A percentile compares a stretch with the other conserved stretches of the same genome.
These are phyloP conservation scores for Ambispora gerdemannii DNA, from an alignment of 192 early-diverging fungal genomes.

Conservation along the genomic window DNA sequence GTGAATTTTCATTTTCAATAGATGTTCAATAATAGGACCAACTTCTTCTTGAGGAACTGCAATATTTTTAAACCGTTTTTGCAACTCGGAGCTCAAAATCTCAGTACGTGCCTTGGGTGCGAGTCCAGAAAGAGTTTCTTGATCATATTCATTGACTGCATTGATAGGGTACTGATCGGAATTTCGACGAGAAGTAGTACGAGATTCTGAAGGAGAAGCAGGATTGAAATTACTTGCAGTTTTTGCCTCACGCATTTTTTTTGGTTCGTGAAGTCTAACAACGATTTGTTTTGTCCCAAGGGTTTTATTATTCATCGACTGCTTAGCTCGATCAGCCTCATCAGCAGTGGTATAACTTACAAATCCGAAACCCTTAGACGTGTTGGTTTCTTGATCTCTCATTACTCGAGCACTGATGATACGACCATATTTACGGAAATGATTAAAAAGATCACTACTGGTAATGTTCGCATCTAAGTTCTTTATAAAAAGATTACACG, in stretches of 20 bases:
- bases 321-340: constrained; percentile 85
- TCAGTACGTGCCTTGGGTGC: constrained; percentile 29
- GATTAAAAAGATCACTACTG: constrained; percentile 90
- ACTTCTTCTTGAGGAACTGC: constrained; percentile 27
- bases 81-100: constrained; percentile 30
- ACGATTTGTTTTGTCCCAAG: constrained; percentile 81
- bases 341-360: constrained; percentile 90
- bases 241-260: constrained; percentile 65
- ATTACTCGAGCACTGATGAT: constrained; percentile 93
- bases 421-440: constrained; percentile 82
- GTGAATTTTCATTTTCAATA: constrained; percentile 12
- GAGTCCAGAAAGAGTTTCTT: constrained; percentile 8
- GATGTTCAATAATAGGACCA: constrained; percentile 27
- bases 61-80: constrained; percentile 29
- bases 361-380: constrained; percentile 87
- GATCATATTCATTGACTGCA: constrained; percentile 23
- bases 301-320: constrained; percentile 86
- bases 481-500: constrained; percentile 93
- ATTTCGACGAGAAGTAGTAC: constrained; percentile 25
- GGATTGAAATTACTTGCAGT: constrained; percentile 1
- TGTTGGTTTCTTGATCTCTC: constrained; percentile 61
- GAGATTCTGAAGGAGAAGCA: constrained; percentile 25
- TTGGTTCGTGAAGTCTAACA: constrained; percentile 90
- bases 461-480: constrained; percentile 90
- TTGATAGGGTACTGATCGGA: constrained; percentile 19